Evolutionary conservation across 2,329 filamentous ascomycete species (phyloP).

Genomic region (Fusarium sp.): DNA sequence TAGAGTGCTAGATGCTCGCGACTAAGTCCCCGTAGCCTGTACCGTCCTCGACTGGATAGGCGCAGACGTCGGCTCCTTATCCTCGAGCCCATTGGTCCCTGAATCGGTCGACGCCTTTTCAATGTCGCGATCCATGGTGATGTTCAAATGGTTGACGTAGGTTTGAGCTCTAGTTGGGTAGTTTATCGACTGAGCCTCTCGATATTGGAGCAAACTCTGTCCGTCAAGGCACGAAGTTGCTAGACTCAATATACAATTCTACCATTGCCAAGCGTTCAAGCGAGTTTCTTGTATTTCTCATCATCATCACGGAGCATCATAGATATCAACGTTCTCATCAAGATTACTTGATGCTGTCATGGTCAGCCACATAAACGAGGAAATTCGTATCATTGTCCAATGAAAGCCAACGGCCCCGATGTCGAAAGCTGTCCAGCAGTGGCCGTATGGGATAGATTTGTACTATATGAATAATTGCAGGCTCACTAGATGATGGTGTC

Average conservation of each 20-base stretch:
- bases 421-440: not conserved
- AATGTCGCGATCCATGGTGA: conserved; percentile 38
- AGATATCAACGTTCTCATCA: not conserved
- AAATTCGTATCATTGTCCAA: not conserved
- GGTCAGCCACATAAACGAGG: not conserved
- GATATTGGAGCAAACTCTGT: not conserved
- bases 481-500: not conserved
- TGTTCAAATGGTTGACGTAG: not conserved
- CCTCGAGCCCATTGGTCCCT: conserved; percentile 4
- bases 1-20: conserved; percentile 21
- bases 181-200: not conserved
- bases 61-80: conserved; percentile 11
- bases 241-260: conserved; percentile 12
- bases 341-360: conserved; percentile 10
- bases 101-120: conserved; percentile 39
- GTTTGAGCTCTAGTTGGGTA: not conserved
- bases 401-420: not conserved
- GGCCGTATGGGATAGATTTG: not conserved
- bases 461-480: not conserved
- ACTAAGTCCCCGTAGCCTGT: conserved; percentile 10
- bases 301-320: not conserved
- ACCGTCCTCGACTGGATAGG: conserved; percentile 22
- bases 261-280: not conserved
- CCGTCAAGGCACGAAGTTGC: not conserved
- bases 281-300: not conserved